These are phyloP conservation scores for Lodderomyces elongisporus DNA, from an alignment of 1,139 yeast genomes.

Conservation along the genomic window DNA sequence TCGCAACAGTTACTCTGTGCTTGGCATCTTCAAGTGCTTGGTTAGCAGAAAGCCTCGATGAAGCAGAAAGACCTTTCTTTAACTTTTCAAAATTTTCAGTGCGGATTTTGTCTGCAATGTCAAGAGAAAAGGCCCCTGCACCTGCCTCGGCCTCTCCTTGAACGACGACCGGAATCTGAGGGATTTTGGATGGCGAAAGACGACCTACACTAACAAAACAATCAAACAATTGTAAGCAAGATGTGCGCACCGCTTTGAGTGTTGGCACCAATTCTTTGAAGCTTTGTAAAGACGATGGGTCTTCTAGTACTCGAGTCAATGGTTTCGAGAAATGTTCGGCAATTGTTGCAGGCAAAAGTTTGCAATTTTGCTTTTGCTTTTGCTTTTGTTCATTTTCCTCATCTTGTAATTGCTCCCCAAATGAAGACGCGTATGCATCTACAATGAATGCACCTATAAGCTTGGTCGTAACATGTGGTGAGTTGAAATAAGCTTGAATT, in stretches of 20 bases:
- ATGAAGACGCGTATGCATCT: constrained; percentile 61
- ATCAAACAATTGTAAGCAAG: constrained; percentile 76
- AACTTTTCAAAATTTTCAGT: constrained; percentile 64
- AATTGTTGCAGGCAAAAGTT: constrained; percentile 1
- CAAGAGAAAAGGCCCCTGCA: constrained; percentile 83
- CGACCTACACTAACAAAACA: constrained; percentile 75
- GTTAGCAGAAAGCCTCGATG: constrained; percentile 66
- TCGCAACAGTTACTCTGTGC: constrained; percentile 59
- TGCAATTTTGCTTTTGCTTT: too few relatives aligned
- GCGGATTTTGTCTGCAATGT: constrained; percentile 67
- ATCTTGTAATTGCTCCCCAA: constrained; percentile 17
- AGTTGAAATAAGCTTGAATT: constrained; percentile 40
- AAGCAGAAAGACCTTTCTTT: constrained; percentile 59
- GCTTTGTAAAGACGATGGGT: constrained; percentile 45
- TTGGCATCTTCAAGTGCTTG: constrained; percentile 79
- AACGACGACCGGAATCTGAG: constrained; percentile 81
- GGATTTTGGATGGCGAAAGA: constrained; percentile 68
- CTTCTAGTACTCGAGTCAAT: constrained; percentile 31
- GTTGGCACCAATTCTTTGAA: constrained; percentile 87
- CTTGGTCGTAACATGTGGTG: constrained; percentile 78
- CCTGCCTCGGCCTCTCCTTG: constrained; percentile 96
- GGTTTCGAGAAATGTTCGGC: constrained; percentile 26
- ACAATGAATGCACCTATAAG: constrained; percentile 64
- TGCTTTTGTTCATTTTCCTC: constrained; percentile 2
- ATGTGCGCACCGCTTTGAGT: constrained; percentile 77